These are phyloP conservation scores for Fusarium sororula DNA, from an alignment of 2,329 filamentous ascomycete species.

Conservation along the genomic window DNA sequence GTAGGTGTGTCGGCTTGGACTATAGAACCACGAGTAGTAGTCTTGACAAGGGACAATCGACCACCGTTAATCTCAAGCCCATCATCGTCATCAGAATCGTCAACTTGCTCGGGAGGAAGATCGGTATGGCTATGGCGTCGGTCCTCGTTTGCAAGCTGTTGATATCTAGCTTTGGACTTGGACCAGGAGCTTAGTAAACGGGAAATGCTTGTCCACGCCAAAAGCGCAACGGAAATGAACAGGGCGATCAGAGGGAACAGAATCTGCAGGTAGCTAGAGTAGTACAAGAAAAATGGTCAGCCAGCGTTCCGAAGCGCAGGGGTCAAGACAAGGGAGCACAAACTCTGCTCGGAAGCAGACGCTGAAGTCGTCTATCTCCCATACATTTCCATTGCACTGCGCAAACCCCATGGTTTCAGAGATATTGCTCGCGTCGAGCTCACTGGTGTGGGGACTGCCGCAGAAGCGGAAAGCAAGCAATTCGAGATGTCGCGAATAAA, in stretches of 20 bases:
- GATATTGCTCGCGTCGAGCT: conserved; percentile 21
- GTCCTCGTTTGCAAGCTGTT: conserved; percentile 58
- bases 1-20: conserved; percentile 80
- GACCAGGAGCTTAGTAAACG: conserved; percentile 61
- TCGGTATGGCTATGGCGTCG: conserved; percentile 59
- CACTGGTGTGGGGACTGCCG: conserved; percentile 23
- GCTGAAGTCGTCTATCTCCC: conserved; percentile 71
- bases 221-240: conserved; percentile 73
- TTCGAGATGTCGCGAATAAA: conserved; percentile 16
- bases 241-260: conserved; percentile 80
- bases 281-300: conserved; percentile 21
- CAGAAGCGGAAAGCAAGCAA: conserved; percentile 7
- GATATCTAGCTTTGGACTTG: conserved; percentile 62
- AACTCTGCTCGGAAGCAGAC: conserved; percentile 74
- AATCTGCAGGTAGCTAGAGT: conserved; percentile 62
- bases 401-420: conserved; percentile 58
- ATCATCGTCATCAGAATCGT: conserved; percentile 66
- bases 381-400: conserved; percentile 66
- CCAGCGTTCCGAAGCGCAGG: background rate
- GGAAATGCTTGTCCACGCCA: conserved; percentile 67
- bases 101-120: conserved; percentile 57
- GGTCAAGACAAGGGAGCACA: conserved; percentile 46
- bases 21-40: conserved; percentile 68
- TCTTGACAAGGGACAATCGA: conserved; percentile 66
- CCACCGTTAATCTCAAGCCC: conserved; percentile 66